Conservation (phyloP, 2,329 filamentous ascomycete species). For the Monilinia laxa region DNA sequence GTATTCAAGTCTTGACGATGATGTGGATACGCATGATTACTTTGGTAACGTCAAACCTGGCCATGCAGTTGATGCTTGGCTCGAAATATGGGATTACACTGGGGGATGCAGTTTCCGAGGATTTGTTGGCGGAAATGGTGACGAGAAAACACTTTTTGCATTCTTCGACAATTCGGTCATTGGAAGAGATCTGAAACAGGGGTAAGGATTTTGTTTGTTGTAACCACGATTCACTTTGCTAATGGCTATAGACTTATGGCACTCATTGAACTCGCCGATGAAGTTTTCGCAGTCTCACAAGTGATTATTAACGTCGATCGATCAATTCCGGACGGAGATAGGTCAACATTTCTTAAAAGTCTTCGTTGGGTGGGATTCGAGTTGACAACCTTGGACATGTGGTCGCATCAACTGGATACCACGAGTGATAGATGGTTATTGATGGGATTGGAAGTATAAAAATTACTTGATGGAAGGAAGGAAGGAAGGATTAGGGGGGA, state of each 20-base stretch:
- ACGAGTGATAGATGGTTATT: conserved; percentile 81
- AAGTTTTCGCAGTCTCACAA: conserved; percentile 71
- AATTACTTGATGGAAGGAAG: not conserved
- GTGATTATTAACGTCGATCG: conserved; percentile 83
- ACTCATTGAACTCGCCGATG: conserved; percentile 81
- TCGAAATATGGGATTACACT: conserved; percentile 63
- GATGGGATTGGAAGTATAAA: conserved; percentile 80
- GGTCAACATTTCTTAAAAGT: conserved; percentile 71
- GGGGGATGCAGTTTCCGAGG: conserved; percentile 82
- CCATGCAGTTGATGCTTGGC: conserved; percentile 39
- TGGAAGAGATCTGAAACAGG: conserved; percentile 79
- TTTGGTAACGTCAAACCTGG: conserved; percentile 32
- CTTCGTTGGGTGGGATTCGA: conserved; percentile 94
- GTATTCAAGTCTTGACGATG: conserved; percentile 43
- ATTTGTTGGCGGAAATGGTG: conserved; percentile 71
- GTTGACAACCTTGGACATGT: conserved; percentile 75
- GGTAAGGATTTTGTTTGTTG: conserved; percentile 53
- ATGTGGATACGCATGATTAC: conserved; percentile 33
- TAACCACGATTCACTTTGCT: conserved; percentile 33
- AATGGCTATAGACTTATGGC: conserved; percentile 69
- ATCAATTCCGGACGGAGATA: conserved; percentile 58
- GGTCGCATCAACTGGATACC: conserved; percentile 62
- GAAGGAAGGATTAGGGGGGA: not conserved
- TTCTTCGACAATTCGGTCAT: conserved; percentile 79
- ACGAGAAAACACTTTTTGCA: conserved; percentile 76